phyloP scores from a whole-genome alignment of 306 rosid genomes.

The Hippophae tibetana region DNA sequence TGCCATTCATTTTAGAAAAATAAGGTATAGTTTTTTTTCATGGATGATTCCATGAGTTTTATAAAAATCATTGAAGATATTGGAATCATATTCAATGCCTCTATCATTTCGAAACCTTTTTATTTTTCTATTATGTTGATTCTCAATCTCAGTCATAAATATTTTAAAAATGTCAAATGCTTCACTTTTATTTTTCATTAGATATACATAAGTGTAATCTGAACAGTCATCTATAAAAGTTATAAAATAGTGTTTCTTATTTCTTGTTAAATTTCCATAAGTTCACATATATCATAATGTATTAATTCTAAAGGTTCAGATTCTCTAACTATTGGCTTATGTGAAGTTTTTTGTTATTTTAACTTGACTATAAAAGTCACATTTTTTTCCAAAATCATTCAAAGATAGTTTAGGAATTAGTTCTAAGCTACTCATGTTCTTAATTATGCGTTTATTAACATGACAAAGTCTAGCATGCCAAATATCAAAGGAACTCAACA shows the following conservation, averaged over 20 bases:
- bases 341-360: not conserved
- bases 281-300: not conserved
- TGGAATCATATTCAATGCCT: too few relatives aligned
- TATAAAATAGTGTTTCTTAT: not conserved
- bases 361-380: too few relatives aligned
- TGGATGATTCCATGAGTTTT: not conserved
- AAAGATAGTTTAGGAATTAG: too few relatives aligned
- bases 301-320: not conserved
- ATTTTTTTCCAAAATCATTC: too few relatives aligned
- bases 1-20: not conserved
- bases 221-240: constrained; percentile 1
- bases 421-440: too few relatives aligned
- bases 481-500: too few relatives aligned
- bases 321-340: not conserved
- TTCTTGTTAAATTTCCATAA: not conserved
- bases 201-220: not conserved
- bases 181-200: not conserved
- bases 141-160: not conserved
- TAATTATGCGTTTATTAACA: too few relatives aligned
- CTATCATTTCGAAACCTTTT: too few relatives aligned
- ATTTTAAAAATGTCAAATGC: not conserved
- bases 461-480: too few relatives aligned
- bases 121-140: too few relatives aligned
- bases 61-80: not conserved
- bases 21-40: not conserved